Evolutionary conservation across 2,329 filamentous ascomycete genomes (phyloP), one percentile per base, ranked within the genome.

Genomic region (Penicillium crustosum): DNA sequence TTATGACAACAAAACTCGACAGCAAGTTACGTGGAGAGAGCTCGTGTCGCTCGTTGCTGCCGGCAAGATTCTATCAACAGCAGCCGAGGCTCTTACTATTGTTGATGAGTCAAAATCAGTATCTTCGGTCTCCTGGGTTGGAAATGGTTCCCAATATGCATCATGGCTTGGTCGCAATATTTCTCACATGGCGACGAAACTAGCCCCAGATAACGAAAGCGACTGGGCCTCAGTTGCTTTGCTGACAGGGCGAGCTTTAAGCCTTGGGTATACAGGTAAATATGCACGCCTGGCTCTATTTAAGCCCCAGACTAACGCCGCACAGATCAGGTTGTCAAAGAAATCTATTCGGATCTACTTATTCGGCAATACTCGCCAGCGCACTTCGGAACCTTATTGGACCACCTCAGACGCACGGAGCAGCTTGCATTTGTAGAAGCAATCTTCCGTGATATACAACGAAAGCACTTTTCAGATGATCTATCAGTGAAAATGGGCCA

Each of bases 141-240:
- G 84, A 0, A 82, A 87, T 61, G 88, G 88, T 4, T 78, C 78
- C 27, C 72, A 81, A 19, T 96, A 90, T 75, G 82, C 84, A 13
- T 75, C 75, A 31, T 96, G 92, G 92, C 73, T 96, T 39, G 89
- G 86, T 2, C 75, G 73, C 15, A 90, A 87, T 68, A 79, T 94
- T 49, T 78, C 73, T 35, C 60, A 69, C 19, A 73, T 82, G 66
- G 71, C 69, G 35, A 70, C 69, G 70, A 31, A 69, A 63, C 27
- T 87, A 74, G 78, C 74, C 68, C 43, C 71, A 6, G 57, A 66
- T 13, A 64, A 74, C 62, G 45, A 64, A 55, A 55, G 72, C 61
- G 33, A 61, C 55, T 65, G 73, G 71, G 63, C 74, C 49, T 73
- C 70, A 44, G 60, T 76, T 29, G 73, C 77, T 41, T 78, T 80